Percentiles rank a stretch among this genome's conserved stretches.
Evolutionary conservation across 2,329 filamentous ascomycete genomes (phyloP).

Genomic region (Aquanectria penicillioides): DNA sequence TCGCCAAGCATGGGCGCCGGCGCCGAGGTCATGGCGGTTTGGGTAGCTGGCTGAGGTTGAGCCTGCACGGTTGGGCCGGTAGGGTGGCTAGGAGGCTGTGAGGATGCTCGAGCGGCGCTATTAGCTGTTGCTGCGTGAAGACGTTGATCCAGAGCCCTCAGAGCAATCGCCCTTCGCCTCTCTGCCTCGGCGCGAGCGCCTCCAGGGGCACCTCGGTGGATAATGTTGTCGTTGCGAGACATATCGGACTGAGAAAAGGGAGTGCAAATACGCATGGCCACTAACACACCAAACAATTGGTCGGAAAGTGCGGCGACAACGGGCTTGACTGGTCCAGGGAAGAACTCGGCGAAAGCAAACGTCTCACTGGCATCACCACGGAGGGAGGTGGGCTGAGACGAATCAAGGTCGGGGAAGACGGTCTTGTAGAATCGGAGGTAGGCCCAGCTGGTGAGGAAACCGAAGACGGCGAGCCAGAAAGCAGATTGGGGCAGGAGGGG

Average conservation of each 20-base stretch:
- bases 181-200: conserved; percentile 91
- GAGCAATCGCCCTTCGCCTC: conserved; percentile 84
- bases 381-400: conserved; percentile 69
- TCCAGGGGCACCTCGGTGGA: conserved; percentile 67
- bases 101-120: conserved; percentile 36
- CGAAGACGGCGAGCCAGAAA: conserved; percentile 80
- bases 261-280: conserved; percentile 80
- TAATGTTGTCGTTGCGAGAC: conserved; percentile 70
- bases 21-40: conserved; percentile 67
- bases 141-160: conserved; percentile 92
- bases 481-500: conserved; percentile 75
- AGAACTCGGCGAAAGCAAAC: conserved; percentile 95
- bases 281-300: conserved; percentile 75
- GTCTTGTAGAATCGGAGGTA: conserved; percentile 96
- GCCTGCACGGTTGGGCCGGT: conserved; percentile 66
- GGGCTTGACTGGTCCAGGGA: conserved; percentile 85
- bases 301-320: conserved; percentile 76
- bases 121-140: conserved; percentile 83
- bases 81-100: conserved; percentile 50
- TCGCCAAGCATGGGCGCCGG: conserved; percentile 70
- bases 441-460: conserved; percentile 89
- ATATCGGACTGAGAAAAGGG: conserved; percentile 88
- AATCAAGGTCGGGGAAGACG: conserved; percentile 74
- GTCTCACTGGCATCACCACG: conserved; percentile 95
- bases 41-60: conserved; percentile 64